A percentile compares a stretch with the other conserved stretches of the same genome.
Conservation (phyloP, 2,329 filamentous ascomycete genomes). For the Aureobasidium melanogenum region DNA sequence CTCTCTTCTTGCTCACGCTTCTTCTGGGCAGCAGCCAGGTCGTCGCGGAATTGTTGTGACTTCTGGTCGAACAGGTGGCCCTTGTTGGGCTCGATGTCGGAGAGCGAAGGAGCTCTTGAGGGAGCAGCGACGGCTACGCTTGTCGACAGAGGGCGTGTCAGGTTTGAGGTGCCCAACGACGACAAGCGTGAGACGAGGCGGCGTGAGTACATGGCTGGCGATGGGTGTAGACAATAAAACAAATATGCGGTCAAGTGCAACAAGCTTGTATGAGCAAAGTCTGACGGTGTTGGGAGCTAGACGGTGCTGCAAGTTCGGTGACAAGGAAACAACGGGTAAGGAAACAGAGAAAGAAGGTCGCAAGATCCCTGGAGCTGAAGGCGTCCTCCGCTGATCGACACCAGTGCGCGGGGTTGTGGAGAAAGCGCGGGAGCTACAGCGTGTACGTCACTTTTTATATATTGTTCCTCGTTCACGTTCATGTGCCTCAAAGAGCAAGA, state of each 20-base stretch:
- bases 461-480: not conserved
- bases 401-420: not conserved
- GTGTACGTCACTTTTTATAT: not conserved
- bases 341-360: not conserved
- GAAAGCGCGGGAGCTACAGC: not conserved
- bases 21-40: conserved; percentile 66
- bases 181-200: conserved; percentile 17
- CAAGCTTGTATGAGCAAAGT: not conserved
- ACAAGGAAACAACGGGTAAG: not conserved
- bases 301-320: too few relatives aligned
- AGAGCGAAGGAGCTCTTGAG: conserved; percentile 59
- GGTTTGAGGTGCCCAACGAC: conserved; percentile 10
- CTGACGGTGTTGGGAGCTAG: not conserved
- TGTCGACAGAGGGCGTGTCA: conserved; percentile 12
- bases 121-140: not conserved
- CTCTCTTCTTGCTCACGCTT: conserved; percentile 74
- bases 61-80: conserved; percentile 70
- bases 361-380: not conserved
- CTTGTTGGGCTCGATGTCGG: conserved; percentile 69
- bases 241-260: not conserved
- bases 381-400: not conserved
- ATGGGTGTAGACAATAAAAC: not conserved
- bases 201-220: conserved; percentile 17
- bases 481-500: not conserved
- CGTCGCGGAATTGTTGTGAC: conserved; percentile 80